phyloP scores from a whole-genome alignment of 768 basidiomycete species.

The Pisolithus tinctorius region DNA sequence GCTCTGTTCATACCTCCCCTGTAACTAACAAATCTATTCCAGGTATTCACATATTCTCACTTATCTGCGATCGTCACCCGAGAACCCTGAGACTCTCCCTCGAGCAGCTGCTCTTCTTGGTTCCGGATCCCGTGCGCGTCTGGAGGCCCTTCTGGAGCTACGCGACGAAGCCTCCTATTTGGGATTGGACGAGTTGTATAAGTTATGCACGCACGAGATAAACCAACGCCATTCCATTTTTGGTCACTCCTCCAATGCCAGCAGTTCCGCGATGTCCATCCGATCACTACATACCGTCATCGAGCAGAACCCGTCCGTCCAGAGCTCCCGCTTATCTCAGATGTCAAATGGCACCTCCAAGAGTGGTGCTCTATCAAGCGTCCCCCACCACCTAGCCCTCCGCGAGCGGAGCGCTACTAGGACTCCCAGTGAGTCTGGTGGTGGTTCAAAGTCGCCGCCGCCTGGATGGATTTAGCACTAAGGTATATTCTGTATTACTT shows the following conservation, averaged over 20 bases:
- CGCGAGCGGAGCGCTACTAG: constrained; percentile 14
- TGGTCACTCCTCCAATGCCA: constrained; percentile 33
- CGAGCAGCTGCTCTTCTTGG: constrained; percentile 49
- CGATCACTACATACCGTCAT: constrained; percentile 56
- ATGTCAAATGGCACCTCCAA: background rate
- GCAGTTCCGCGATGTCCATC: constrained; percentile 47
- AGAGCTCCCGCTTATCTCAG: constrained; percentile 7
- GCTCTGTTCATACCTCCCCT: background rate
- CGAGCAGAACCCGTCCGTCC: constrained; percentile 39
- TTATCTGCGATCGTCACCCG: constrained; percentile 59
- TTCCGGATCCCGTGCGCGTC: constrained; percentile 37
- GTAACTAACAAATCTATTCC: constrained; percentile 3
- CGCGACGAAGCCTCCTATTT: constrained; percentile 76
- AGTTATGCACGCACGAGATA: constrained; percentile 64
- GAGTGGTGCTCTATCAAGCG: background rate
- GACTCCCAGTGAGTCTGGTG: background rate
- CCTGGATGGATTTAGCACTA: constrained; percentile 42
- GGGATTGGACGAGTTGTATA: constrained; percentile 56
- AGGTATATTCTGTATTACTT: background rate
- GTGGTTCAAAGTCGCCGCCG: constrained; percentile 20
- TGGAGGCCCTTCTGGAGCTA: constrained; percentile 67
- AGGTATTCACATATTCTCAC: constrained; percentile 68
- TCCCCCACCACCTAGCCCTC: constrained; percentile 8
- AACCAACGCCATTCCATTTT: constrained; percentile 38
- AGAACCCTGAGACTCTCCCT: constrained; percentile 50